These are phyloP conservation scores for Microsporum ferrugineum DNA, from an alignment of 2,329 filamentous ascomycete species.

Conservation along the genomic window DNA sequence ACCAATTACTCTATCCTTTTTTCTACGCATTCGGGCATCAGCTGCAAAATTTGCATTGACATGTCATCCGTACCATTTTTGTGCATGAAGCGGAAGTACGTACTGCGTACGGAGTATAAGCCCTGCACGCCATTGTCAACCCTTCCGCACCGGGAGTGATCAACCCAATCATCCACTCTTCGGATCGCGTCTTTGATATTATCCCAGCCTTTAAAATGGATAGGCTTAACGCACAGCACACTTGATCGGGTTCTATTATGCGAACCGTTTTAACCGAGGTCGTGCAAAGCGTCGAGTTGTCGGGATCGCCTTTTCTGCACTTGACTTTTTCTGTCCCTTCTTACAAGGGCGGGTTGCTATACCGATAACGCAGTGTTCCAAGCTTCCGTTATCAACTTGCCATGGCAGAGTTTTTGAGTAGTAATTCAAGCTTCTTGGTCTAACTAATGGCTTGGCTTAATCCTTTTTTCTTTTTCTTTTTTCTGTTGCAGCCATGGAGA, in stretches of 20 bases:
- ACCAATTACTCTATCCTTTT: not conserved
- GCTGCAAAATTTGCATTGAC: not conserved
- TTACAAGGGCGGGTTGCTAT: not conserved
- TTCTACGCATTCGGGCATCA: not conserved
- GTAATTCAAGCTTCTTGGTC: not conserved
- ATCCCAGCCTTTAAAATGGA: not conserved
- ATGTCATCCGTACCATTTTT: not conserved
- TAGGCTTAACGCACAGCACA: not conserved
- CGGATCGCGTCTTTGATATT: not conserved
- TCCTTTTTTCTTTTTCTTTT: not conserved
- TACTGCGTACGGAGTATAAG: not conserved
- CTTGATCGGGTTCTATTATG: not conserved
- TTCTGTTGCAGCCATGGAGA: not conserved
- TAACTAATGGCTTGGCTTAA: not conserved
- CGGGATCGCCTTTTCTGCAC: not conserved
- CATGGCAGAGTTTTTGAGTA: not conserved
- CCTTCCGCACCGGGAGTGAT: not conserved
- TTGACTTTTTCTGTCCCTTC: not conserved
- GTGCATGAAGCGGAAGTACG: not conserved
- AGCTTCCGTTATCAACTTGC: not conserved
- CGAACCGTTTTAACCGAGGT: not conserved
- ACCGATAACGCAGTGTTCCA: no score
- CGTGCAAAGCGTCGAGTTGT: not conserved
- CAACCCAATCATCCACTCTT: not conserved
- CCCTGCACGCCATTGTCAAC: constrained; percentile 1